These are phyloP conservation scores for Nemania bipapillata DNA, from an alignment of 2,329 filamentous ascomycete species.

Conservation along the genomic window DNA sequence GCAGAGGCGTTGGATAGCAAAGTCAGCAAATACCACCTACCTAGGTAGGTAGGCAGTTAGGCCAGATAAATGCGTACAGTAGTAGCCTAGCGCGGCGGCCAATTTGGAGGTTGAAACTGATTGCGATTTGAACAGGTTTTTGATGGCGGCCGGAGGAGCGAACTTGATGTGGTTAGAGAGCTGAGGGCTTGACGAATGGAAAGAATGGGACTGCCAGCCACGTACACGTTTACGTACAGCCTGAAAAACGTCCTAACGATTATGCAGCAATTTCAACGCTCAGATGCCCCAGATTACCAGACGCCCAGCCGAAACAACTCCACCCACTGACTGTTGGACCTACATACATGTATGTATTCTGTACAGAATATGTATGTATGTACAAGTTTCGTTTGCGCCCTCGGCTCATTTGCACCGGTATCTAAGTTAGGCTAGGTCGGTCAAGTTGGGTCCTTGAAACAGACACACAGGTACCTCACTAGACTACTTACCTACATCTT, in stretches of 20 bases:
- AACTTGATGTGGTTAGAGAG: slow-evolving; percentile 34
- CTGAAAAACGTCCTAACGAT: slow-evolving; percentile 12
- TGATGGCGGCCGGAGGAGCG: slow-evolving; percentile 5
- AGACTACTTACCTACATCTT: too few species aligned
- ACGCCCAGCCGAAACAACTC: slow-evolving; percentile 25
- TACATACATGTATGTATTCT: not conserved
- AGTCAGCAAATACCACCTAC: slow-evolving; percentile 29
- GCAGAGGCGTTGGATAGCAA: slow-evolving; percentile 1
- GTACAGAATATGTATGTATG: too few species aligned
- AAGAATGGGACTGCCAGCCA: slow-evolving; percentile 1
- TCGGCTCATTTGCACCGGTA: slow-evolving; percentile 28
- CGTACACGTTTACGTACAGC: slow-evolving; percentile 9
- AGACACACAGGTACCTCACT: not conserved
- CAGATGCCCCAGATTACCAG: not conserved
- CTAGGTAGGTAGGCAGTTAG: slow-evolving; percentile 21
- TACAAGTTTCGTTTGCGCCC: slow-evolving; percentile 15
- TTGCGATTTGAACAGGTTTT: slow-evolving; percentile 15
- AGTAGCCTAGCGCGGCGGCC: slow-evolving; percentile 10
- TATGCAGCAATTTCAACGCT: slow-evolving; percentile 15
- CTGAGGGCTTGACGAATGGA: slow-evolving; percentile 33
- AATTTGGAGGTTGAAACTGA: slow-evolving; percentile 21
- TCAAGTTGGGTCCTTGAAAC: not conserved
- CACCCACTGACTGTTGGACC: slow-evolving; percentile 19
- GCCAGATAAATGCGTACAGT: slow-evolving; percentile 22
- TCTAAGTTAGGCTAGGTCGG: slow-evolving; percentile 3